Evolutionary conservation across 2,329 filamentous ascomycete species (phyloP), one percentile per base, ranked within the genome.

Genomic region (Colletotrichum echinochloae): DNA sequence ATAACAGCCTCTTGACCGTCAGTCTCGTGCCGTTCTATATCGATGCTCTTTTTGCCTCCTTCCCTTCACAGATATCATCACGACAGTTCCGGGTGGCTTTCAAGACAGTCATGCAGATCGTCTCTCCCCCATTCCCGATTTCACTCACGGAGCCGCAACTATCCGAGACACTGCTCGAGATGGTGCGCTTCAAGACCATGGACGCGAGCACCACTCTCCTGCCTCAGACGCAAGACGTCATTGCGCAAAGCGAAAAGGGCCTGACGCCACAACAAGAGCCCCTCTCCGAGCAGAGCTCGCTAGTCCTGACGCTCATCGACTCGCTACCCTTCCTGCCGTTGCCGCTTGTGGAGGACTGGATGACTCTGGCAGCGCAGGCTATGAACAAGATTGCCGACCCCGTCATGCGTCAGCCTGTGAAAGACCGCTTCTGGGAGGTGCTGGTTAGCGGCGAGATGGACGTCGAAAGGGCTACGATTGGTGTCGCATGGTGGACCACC

Each of bases 1-100:
- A 93, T 73, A 95, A 94, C 75, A 89, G 91, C 23, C 81, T 88
- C 20, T 82, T 97, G 28, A 91, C 93, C 20, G 87, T 90, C 11
- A 87, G 88, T 73, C 88, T 96, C 64, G 86, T 95, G 1, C 93
- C 94, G 0, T 93, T 93, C 77, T 97, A 98, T 80, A 90, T 97
- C 73, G 91, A 95, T 75, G 90, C 91, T 18, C 86, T 97, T 0
- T 93, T 97, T 77, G 85, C 88, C 26, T 91, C 94, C 0, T 97
- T 97, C 79, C 94, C 95, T 0, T 79, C 85, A 1, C 92, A 91
- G 69, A 89, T 97, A 26, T 95, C 93, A 0, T 87, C 93, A 0
- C 90, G 94, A 20, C 95, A 98, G 78, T 97, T 98, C 83, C 89
- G 94, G 37, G 85, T 97, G 12, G 95, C 94, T 14, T 95, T 97